phyloP scores from a whole-genome alignment of 2,329 filamentous ascomycete genomes.

The Emergomyces orientalis region DNA sequence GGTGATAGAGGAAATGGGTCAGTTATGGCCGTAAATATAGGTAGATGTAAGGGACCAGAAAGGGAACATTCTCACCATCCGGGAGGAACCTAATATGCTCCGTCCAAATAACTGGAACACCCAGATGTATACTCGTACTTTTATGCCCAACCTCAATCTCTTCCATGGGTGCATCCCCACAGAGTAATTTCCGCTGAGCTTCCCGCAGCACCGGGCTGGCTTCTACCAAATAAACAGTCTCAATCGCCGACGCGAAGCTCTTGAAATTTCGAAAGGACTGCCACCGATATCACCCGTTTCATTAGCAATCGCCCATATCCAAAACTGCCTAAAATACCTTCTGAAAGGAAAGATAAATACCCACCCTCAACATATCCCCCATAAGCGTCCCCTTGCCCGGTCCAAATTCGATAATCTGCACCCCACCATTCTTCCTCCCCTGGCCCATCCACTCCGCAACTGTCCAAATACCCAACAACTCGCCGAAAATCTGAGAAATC shows the following conservation, averaged over 20 bases:
- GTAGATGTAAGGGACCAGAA: conserved; percentile 13
- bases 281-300: conserved; percentile 8
- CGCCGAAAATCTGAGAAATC: conserved; percentile 94
- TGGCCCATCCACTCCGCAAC: conserved; percentile 95
- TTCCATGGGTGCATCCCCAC: conserved; percentile 57
- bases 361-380: conserved; percentile 85
- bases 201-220: conserved; percentile 71
- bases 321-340: neutral
- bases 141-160: conserved; percentile 65
- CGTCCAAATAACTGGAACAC: conserved; percentile 74
- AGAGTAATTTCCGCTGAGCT: conserved; percentile 72
- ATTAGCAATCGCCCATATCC: neutral
- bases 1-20: neutral
- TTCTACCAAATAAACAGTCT: conserved; percentile 88
- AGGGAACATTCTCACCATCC: conserved; percentile 42
- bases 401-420: conserved; percentile 88
- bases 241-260: conserved; percentile 62
- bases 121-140: conserved; percentile 65
- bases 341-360: conserved; percentile 23
- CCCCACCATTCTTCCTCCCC: conserved; percentile 59
- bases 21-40: conserved; percentile 8
- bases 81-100: conserved; percentile 81
- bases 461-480: conserved; percentile 89
- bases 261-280: conserved; percentile 81
- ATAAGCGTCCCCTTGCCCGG: conserved; percentile 92